Percentiles rank a stretch among this genome's conserved stretches.
These are phyloP conservation scores for Coniochaeta sp. DNA, from an alignment of 2,329 filamentous ascomycete genomes.

Conservation along the genomic window DNA sequence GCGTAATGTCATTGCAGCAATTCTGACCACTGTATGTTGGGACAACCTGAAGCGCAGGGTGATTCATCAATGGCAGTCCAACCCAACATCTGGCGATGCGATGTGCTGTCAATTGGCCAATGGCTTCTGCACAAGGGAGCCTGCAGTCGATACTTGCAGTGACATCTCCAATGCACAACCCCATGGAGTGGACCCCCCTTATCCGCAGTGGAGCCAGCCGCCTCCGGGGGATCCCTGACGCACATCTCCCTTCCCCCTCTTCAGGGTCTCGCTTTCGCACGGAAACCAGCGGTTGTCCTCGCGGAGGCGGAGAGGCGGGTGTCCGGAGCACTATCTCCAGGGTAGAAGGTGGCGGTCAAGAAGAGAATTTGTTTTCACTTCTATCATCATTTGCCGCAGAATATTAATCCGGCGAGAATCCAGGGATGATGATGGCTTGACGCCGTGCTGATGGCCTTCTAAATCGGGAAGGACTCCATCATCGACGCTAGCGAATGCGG, in stretches of 20 bases:
- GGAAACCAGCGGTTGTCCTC: conserved; percentile 1
- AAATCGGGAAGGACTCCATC: not conserved
- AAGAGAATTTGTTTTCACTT: not conserved
- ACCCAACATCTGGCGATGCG: not conserved
- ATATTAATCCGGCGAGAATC: not conserved
- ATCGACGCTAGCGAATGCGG: not conserved
- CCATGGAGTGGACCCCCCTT: not conserved
- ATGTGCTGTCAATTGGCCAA: not conserved
- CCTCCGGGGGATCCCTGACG: not conserved
- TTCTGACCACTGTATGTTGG: not conserved
- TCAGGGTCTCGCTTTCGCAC: not conserved
- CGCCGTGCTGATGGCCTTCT: conserved; percentile 1
- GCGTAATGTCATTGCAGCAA: not conserved
- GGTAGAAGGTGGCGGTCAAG: not conserved
- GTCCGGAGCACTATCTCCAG: not conserved
- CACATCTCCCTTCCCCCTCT: not conserved
- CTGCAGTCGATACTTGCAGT: not conserved
- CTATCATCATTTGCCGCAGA: not conserved
- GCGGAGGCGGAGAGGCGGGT: not conserved
- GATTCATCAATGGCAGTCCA: not conserved
- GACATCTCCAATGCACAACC: not conserved
- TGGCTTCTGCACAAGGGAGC: not conserved
- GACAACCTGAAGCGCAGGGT: not conserved
- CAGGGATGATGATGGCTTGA: no score
- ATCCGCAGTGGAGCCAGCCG: not conserved